A percentile compares a stretch with the other conserved stretches of the same genome.
Conservation (phyloP, 2,329 filamentous ascomycete genomes). For the Elsinoe fawcettii region DNA sequence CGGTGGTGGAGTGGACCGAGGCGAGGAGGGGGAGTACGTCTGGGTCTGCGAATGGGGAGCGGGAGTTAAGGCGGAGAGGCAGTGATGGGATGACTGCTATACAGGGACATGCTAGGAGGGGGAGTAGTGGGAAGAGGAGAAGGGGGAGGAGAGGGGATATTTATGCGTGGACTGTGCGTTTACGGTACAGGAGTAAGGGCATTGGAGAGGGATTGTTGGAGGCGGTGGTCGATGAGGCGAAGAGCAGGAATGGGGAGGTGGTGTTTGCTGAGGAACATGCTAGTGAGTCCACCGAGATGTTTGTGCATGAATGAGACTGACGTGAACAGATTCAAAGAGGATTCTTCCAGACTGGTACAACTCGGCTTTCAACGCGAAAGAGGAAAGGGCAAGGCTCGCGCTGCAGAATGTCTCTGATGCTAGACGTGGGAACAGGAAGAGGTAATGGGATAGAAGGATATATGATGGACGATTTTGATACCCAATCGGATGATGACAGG, state of each 20-base stretch:
- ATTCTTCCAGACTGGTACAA: slow-evolving; percentile 59
- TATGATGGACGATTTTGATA: background rate
- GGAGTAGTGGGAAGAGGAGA: slow-evolving; percentile 37
- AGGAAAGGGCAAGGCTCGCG: slow-evolving; percentile 45
- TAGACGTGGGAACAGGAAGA: slow-evolving; percentile 23
- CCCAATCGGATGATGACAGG: background rate
- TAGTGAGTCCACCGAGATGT: slow-evolving; percentile 45
- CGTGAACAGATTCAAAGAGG: slow-evolving; percentile 39
- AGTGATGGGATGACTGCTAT: slow-evolving; percentile 50
- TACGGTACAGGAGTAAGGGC: slow-evolving; percentile 61
- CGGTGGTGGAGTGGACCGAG: slow-evolving; percentile 59
- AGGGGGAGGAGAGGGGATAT: slow-evolving; percentile 62
- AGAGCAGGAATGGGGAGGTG: slow-evolving; percentile 60
- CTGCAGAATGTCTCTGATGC: slow-evolving; percentile 30
- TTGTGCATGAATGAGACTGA: background rate
- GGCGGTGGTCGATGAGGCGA: slow-evolving; percentile 61
- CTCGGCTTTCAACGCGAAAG: slow-evolving; percentile 50
- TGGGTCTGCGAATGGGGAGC: background rate
- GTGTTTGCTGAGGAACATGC: slow-evolving; percentile 72
- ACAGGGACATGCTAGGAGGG: slow-evolving; percentile 40
- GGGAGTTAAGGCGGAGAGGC: slow-evolving; percentile 28
- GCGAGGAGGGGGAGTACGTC: slow-evolving; percentile 16
- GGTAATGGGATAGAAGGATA: background rate
- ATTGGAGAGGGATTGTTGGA: slow-evolving; percentile 65
- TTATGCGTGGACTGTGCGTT: slow-evolving; percentile 71